phyloP scores from a whole-genome alignment of 78 protist species.

The Dictyostelium purpureum region DNA sequence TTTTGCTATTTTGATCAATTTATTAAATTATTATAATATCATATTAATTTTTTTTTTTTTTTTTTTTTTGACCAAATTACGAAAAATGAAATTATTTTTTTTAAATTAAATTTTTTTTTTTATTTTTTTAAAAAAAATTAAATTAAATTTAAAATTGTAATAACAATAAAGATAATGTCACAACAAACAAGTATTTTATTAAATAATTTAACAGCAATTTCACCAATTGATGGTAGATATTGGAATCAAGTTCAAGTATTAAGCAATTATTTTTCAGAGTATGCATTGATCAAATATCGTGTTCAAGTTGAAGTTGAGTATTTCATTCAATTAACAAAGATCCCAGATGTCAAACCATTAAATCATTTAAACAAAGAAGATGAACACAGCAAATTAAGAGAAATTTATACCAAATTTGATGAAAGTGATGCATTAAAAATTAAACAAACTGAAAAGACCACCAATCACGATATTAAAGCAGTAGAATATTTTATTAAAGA shows the following conservation, averaged over 20 bases:
- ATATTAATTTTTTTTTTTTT: too few species aligned
- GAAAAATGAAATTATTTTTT: not conserved
- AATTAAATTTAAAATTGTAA: not conserved
- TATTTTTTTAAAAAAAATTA: too few species aligned
- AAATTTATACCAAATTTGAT: constrained; percentile 14
- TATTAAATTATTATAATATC: too few species aligned
- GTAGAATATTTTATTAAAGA: constrained; percentile 89
- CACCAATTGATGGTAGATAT: constrained; percentile 87
- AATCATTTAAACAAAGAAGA: not conserved
- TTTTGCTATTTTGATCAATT: too few species aligned
- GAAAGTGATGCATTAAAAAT: constrained; percentile 76
- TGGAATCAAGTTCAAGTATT: constrained; percentile 43
- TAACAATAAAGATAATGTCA: constrained; percentile 28
- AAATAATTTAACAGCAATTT: constrained; percentile 73
- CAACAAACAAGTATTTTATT: not conserved
- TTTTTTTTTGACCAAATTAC: not conserved
- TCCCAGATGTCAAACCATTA: constrained; percentile 16
- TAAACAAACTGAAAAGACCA: constrained; percentile 86
- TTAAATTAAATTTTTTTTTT: too few species aligned
- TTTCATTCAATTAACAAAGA: constrained; percentile 45
- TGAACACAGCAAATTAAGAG: constrained; percentile 26
- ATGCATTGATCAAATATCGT: constrained; percentile 76
- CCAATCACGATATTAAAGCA: constrained; percentile 94
- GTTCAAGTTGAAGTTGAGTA: constrained; percentile 78
- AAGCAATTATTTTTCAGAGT: constrained; percentile 80